Evolutionary conservation across 2,329 filamentous ascomycete species (phyloP), one percentile per base, ranked within the genome.

Genomic region (Mycosphaerella sp.): DNA sequence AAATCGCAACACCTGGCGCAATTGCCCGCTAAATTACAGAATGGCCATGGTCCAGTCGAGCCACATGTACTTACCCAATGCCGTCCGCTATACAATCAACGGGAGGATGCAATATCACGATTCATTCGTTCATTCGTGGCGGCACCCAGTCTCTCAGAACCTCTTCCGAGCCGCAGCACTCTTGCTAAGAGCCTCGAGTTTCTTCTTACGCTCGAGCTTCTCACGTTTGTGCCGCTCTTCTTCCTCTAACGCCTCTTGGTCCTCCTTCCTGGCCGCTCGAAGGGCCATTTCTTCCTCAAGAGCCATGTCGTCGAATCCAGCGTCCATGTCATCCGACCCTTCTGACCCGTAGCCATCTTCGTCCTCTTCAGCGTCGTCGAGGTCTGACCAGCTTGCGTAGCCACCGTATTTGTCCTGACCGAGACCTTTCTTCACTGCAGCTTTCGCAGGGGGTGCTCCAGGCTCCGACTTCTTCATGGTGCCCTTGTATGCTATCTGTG

Each of bases 341-440:
- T 85, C 86, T 2, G 85, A 87, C 68, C 90, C 86, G 85, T 90
- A 90, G 63, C 89, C 87, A 5, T 85, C 86, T 5, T 68, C 81
- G 51, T 86, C 85, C 32, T 86, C 82, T 2, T 74, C 75, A 26
- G 76, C 74, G 29, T 70, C 60, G 55, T 67, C 62, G 58, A 69
- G 58, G 64, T 66, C 69, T 45, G 64, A 72, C 69, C 63, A 73
- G 56, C 59, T 66, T 34, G 61, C 73, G 59, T 73, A 76, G 39
- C 71, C 60, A 40, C 70, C 69, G 52, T 72, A 67, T 48, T 63
- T 67, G 57, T 64, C 64, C 48, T 66, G 55, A 54, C 62, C 10
- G 66, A 71, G 50, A 63, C 64, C 60, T 48, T 67, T 66, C 59
- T 65, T 67, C n/a, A 58, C 58, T 7, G 36, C 70, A 5, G 56